Evolutionary conservation across 352 stramenopile species (phyloP).

Genomic region (Globisporangium nodosum): DNA sequence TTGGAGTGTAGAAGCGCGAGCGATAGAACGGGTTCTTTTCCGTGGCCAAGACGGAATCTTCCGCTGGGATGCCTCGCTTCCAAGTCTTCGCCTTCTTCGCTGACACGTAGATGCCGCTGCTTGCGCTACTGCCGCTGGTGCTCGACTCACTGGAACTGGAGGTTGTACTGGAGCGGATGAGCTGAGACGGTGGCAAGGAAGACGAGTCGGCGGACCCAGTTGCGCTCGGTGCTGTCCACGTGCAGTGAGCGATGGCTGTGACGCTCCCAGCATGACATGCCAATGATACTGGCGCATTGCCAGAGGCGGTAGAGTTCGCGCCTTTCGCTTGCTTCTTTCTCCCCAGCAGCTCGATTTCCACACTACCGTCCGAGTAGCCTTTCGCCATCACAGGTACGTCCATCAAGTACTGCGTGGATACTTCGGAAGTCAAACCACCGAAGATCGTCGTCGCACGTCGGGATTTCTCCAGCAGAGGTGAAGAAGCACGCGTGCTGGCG

Average conservation of each 20-base stretch:
- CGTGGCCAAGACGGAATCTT: constrained; percentile 34
- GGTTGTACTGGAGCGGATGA: background rate
- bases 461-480: background rate
- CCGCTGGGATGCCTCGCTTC: constrained; percentile 20
- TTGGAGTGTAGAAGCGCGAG: constrained; percentile 31
- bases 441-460: constrained; percentile 4
- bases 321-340: constrained; percentile 6
- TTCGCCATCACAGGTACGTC: constrained; percentile 53
- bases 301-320: constrained; percentile 4
- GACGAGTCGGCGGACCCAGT: background rate
- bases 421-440: background rate
- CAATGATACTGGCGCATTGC: constrained; percentile 11
- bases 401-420: constrained; percentile 31
- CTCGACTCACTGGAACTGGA: background rate
- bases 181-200: background rate
- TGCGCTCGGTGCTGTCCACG: constrained; percentile 18
- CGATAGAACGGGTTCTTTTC: constrained; percentile 64
- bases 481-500: constrained; percentile 12
- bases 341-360: constrained; percentile 33
- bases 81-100: constrained; percentile 14
- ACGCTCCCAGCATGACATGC: constrained; percentile 33
- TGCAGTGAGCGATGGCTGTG: constrained; percentile 43
- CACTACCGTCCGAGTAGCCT: constrained; percentile 42
- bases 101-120: constrained; percentile 12
- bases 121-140: background rate